Percentiles rank a stretch among this genome's conserved stretches.
These are phyloP conservation scores for Cadophora malorum DNA, from an alignment of 2,329 filamentous ascomycete species.

Conservation along the genomic window DNA sequence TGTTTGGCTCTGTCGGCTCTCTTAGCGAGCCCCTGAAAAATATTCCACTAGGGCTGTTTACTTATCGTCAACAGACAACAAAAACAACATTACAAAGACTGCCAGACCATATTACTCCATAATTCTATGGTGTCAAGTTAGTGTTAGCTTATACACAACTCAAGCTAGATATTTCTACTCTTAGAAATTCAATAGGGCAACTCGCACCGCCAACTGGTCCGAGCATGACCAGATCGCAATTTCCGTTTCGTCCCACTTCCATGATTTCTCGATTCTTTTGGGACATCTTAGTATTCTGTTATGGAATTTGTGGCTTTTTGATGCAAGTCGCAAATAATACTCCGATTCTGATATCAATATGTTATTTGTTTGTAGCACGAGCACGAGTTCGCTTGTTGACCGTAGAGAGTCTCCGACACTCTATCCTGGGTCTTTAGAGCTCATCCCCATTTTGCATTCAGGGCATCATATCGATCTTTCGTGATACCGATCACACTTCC, in stretches of 20 bases:
- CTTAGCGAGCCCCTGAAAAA: too few relatives aligned
- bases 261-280: neutral
- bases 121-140: too few relatives aligned
- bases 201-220: neutral
- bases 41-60: too few relatives aligned
- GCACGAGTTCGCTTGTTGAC: neutral
- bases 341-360: slow-evolving; percentile 11
- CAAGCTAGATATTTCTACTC: too few relatives aligned
- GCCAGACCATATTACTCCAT: too few relatives aligned
- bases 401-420: neutral
- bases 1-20: too few relatives aligned
- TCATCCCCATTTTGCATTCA: slow-evolving; percentile 48
- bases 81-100: too few relatives aligned
- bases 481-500: slow-evolving; percentile 58
- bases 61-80: too few relatives aligned
- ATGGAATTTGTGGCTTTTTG: neutral
- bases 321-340: slow-evolving; percentile 17
- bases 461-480: slow-evolving; percentile 50
- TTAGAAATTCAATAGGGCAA: neutral
- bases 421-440: neutral
- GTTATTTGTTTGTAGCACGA: neutral
- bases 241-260: neutral
- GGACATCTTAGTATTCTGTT: neutral
- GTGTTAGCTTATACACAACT: too few relatives aligned
- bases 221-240: neutral